Conservation (phyloP, 371 early-diverging fungal species). For the Mortierella sp. region DNA sequence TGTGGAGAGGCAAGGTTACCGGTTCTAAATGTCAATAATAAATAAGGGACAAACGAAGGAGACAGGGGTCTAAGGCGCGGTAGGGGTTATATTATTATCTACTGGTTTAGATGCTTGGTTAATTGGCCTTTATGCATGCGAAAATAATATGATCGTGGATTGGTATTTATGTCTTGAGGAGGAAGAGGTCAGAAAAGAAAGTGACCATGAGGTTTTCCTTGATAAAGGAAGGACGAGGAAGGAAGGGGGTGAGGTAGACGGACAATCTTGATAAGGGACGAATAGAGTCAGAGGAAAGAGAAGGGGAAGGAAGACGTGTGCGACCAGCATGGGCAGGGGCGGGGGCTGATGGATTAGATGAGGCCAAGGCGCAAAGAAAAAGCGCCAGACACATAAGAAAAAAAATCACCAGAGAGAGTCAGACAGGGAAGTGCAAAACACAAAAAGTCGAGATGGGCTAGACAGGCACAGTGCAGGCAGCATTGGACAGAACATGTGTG, state of each 20-base stretch:
- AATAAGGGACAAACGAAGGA: background rate
- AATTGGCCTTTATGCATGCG: constrained; percentile 1
- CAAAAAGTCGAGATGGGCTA: no score
- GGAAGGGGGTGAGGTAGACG: background rate
- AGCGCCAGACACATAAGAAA: constrained; percentile 2
- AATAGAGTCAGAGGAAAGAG: background rate
- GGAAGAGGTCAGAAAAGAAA: background rate
- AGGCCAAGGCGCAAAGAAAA: constrained; percentile 15
- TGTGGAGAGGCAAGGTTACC: no score
- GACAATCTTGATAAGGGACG: background rate
- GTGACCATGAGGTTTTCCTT: background rate
- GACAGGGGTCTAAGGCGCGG: background rate
- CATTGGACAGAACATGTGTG: no score
- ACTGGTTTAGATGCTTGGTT: background rate
- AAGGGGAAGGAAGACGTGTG: background rate
- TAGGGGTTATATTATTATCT: background rate
- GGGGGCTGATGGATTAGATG: background rate
- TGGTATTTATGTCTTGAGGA: background rate
- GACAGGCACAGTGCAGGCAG: no score
- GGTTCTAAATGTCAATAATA: no score
- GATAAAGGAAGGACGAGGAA: background rate
- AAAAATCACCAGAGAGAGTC: background rate
- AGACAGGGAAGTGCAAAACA: background rate
- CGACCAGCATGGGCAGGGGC: constrained; percentile 6
- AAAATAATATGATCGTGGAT: background rate